Evolutionary conservation across 2,329 filamentous ascomycete genomes (phyloP), one percentile per base, ranked within the genome.

Genomic region (Bertia moriformis): DNA sequence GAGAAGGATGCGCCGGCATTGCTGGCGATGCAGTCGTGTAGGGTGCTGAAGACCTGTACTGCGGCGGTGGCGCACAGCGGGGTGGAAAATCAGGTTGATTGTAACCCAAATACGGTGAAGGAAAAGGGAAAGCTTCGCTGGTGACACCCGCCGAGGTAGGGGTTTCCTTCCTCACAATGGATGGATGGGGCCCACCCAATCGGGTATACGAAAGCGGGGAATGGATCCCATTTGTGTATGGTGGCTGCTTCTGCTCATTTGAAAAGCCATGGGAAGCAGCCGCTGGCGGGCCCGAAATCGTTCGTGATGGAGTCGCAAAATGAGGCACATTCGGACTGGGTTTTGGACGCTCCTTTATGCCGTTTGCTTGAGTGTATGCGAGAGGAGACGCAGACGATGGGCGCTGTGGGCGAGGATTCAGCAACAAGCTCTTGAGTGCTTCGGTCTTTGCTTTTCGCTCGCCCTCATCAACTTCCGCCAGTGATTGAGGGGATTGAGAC

Each of bases 361-460:
- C 46, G 40, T 14, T 14, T 22, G 2, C 10, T 17, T 12, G 10
- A 35, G 12, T 10, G 10, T 35, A 15, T 13, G 7, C 15, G 7
- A 12, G 32, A 35, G 20, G 14, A 37, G 52, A 55, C 37, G 51
- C 51, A 35, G 51, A 56, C 12, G 51, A 53, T 15, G 53, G 51
- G 22, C 51, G 53, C 40, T 57, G 59, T 5, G 55, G 55, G 19
- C 49, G 53, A 24, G 59, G 59, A 39, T 64, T 65, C 39, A 64
- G 51, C 18, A 67, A 46, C 17, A 66, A 43, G 41, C 58, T 55
- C 48, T 66, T 67, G 42, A 67, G 42, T 33, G 61, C 61, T 41
- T 60, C 56, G 1, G 57, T 60, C 45, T 65, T 65, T 10, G 55
- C 53, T 41, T 52, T 59, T 40, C 57, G 56, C 41, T 65, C 52